phyloP scores from a whole-genome alignment of 345 rosid genomes.

The Populus simonii region DNA sequence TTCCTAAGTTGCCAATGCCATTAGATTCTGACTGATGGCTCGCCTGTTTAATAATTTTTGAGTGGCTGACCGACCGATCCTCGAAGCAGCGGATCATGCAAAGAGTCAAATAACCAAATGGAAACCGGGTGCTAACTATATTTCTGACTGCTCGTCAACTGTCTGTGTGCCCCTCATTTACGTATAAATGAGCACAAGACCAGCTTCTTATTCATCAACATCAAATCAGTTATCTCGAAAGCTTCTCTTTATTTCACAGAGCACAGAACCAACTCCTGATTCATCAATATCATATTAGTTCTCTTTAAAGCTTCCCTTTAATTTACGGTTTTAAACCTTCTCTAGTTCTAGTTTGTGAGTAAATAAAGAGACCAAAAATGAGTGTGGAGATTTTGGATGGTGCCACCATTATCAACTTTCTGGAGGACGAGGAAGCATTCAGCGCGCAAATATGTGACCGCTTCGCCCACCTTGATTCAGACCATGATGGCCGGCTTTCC shows the following conservation, averaged over 20 bases:
- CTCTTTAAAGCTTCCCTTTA: neutral
- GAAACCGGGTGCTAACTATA: neutral
- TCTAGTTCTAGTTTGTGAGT: too few species aligned
- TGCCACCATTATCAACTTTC: conserved; percentile 36
- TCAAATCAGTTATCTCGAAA: too few species aligned
- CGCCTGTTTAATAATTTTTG: neutral
- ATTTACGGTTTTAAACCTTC: neutral
- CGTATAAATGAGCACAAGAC: neutral
- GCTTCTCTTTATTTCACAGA: too few species aligned
- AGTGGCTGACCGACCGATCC: neutral
- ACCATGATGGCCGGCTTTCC: conserved; percentile 41
- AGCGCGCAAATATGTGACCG: conserved; percentile 11
- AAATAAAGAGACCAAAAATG: conserved; percentile 5
- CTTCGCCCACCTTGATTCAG: conserved; percentile 29
- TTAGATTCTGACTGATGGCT: neutral
- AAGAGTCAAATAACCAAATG: neutral
- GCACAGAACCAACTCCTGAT: neutral
- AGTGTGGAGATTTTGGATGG: conserved; percentile 42
- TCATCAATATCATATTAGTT: neutral
- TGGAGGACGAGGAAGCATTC: conserved; percentile 49
- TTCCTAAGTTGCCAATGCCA: neutral
- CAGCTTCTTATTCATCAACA: too few species aligned
- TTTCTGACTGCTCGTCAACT: neutral
- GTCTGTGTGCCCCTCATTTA: neutral
- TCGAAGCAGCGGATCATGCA: neutral